These are phyloP conservation scores for Blastobotrys serpentis DNA, from an alignment of 1,139 yeast genomes.

Conservation along the genomic window DNA sequence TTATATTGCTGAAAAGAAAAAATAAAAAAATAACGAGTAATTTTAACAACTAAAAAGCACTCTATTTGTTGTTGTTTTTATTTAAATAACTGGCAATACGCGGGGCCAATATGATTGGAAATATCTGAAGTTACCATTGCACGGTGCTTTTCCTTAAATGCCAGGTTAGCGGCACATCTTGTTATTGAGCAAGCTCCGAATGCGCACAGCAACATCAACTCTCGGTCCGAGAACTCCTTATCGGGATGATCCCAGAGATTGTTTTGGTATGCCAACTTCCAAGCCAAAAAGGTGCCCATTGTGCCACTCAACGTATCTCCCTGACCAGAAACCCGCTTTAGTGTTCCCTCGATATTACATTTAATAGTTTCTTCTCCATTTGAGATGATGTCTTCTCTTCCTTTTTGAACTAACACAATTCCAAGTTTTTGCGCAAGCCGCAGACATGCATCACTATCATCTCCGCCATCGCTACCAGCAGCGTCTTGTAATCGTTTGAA, in stretches of 20 bases:
- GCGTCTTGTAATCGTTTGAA: conserved; percentile 64
- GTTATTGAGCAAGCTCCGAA: conserved; percentile 73
- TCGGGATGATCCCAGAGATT: conserved; percentile 51
- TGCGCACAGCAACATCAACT: conserved; percentile 55
- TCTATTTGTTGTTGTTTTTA: background rate
- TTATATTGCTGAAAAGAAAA: no score
- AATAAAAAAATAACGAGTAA: background rate
- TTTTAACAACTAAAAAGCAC: background rate
- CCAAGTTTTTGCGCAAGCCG: conserved; percentile 57
- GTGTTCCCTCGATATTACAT: conserved; percentile 54
- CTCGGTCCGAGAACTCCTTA: conserved; percentile 42
- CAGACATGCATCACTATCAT: conserved; percentile 26
- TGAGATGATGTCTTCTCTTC: conserved; percentile 62
- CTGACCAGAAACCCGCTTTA: conserved; percentile 81
- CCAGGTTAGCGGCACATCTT: conserved; percentile 61
- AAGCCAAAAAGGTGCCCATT: conserved; percentile 63
- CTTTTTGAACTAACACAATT: conserved; percentile 71
- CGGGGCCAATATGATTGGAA: conserved; percentile 63
- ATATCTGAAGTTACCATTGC: conserved; percentile 85
- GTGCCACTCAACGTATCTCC: conserved; percentile 80
- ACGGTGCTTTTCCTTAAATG: conserved; percentile 65
- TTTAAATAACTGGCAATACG: conserved; percentile 56
- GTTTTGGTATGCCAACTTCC: conserved; percentile 60
- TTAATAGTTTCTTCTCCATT: conserved; percentile 38
- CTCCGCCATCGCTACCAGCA: conserved; percentile 39